Evolutionary conservation across 2,329 filamentous ascomycete genomes (phyloP).

Genomic region (Ophiostoma perfectum): DNA sequence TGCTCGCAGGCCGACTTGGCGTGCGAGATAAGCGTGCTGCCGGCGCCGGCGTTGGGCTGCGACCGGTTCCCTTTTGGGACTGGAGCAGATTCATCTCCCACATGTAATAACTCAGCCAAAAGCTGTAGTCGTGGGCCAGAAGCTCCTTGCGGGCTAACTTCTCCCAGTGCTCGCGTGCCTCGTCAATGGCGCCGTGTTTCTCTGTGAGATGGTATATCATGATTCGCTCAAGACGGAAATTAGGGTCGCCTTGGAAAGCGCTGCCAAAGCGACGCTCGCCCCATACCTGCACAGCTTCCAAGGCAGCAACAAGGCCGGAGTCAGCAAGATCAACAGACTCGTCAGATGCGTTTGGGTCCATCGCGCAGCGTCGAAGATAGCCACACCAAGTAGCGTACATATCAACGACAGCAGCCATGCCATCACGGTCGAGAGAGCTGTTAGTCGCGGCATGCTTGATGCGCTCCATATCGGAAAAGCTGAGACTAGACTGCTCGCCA

Average conservation of each 20-base stretch:
- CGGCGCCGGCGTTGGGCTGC: constrained; percentile 47
- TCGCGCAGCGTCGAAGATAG: constrained; percentile 80
- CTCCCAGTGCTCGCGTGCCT: constrained; percentile 73
- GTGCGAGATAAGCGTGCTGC: constrained; percentile 48
- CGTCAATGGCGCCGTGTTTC: constrained; percentile 69
- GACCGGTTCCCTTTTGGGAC: constrained; percentile 44
- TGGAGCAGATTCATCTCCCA: constrained; percentile 74
- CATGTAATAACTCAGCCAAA: constrained; percentile 87
- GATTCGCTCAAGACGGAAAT: constrained; percentile 83
- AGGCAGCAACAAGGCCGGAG: constrained; percentile 75
- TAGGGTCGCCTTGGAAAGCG: constrained; percentile 77
- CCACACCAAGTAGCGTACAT: constrained; percentile 94
- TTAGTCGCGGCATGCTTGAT: constrained; percentile 92
- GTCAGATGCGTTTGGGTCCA: constrained; percentile 65
- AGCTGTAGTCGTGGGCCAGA: constrained; percentile 75
- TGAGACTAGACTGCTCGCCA: constrained; percentile 69
- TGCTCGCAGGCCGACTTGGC: constrained; percentile 68
- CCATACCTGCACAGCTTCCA: constrained; percentile 79
- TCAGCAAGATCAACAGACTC: constrained; percentile 87
- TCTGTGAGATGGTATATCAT: constrained; percentile 88
- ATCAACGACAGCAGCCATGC: constrained; percentile 81
- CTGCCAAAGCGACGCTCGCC: constrained; percentile 68
- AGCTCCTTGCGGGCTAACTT: constrained; percentile 59
- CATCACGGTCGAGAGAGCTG: constrained; percentile 76
- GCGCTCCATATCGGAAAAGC: constrained; percentile 75